Base-by-base conservation (phyloP, 352 stramenopile species). In the Paralagenidium karlingii region DNA sequence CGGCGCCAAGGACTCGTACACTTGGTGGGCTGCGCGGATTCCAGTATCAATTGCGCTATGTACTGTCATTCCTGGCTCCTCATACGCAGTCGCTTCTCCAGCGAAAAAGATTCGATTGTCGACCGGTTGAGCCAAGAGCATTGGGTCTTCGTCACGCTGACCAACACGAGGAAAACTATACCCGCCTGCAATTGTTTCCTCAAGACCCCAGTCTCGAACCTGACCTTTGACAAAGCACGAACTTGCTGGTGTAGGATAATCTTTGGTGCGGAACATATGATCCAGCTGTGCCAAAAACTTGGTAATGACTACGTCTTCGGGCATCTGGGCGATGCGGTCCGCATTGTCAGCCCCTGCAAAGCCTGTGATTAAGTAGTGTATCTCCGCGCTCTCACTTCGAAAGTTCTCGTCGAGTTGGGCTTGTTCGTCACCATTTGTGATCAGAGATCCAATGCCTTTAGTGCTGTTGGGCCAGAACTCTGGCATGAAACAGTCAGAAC, bases 381-480 rank as follows among this genome's bases (percentile, higher is more conserved):
- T 38, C 16, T 74, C 42, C 1, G n/a, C 24, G 49, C 30, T 5
- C 43, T 25, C 11, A 48, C 39, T 27, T 37, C 40, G 25, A 54
- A 52, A 15, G 12, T 33, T 7, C 37, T 34, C 22, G 43, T 21
- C 8, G 37, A 15, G 8, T 11, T 20, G 8, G 6, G 10, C 13
- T 20, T 22, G 13, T n/a, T 54, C 54, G 24, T 85, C 64, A 10
- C 60, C 75, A 32, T 85, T 73, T 16, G 56, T 31, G 30, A 78
- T 50, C 33, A 86, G 25, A 25, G 76, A 49, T 7, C 76, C 76
- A 20, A 86, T 65, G 18, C 76, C 76, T 7, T 63, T 43, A 11
- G 67, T 78, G 48, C 50, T 80, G 52, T 89, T 86, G 27, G 86
- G 56, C 76, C 76, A 89, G 30, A 86, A 89, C 54, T 89, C 76